Conservation (phyloP, 2,329 filamentous ascomycete genomes). For the Emmonsiellopsis sp. region DNA sequence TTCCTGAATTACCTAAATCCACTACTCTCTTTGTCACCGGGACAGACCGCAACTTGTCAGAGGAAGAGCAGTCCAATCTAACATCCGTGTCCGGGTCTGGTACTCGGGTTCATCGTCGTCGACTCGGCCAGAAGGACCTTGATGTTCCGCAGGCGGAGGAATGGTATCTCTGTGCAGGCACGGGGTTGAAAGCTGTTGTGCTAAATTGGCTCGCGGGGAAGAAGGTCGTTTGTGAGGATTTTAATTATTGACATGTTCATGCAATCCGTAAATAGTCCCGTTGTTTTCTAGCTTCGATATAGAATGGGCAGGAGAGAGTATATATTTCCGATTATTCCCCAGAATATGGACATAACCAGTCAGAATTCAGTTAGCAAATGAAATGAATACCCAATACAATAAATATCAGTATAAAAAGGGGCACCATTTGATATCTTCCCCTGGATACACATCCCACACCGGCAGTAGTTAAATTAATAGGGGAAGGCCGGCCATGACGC, state of each 20-base stretch:
- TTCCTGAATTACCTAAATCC: constrained; percentile 42
- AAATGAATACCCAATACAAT: too few relatives aligned
- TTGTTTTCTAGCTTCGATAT: background rate
- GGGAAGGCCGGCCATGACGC: background rate
- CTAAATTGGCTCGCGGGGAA: constrained; percentile 48
- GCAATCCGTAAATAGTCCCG: background rate
- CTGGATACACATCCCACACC: too few relatives aligned
- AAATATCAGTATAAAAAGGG: too few relatives aligned
- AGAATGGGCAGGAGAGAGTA: background rate
- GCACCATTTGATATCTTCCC: too few relatives aligned
- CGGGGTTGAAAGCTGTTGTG: constrained; percentile 40
- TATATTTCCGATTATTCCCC: background rate
- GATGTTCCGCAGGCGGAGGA: constrained; percentile 27
- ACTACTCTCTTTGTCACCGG: constrained; percentile 58
- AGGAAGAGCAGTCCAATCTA: constrained; percentile 34
- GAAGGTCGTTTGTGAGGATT: constrained; percentile 51
- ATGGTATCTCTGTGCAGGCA: constrained; percentile 55
- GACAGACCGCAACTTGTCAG: constrained; percentile 7
- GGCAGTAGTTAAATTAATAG: too few relatives aligned
- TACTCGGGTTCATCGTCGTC: constrained; percentile 33
- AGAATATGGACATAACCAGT: too few relatives aligned
- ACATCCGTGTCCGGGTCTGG: constrained; percentile 24
- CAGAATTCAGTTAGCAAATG: too few relatives aligned
- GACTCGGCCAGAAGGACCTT: constrained; percentile 42
- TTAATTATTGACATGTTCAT: constrained; percentile 43